These are phyloP conservation scores for Melastoma malabathricum DNA, from an alignment of 345 rosid genomes.

Conservation along the genomic window DNA sequence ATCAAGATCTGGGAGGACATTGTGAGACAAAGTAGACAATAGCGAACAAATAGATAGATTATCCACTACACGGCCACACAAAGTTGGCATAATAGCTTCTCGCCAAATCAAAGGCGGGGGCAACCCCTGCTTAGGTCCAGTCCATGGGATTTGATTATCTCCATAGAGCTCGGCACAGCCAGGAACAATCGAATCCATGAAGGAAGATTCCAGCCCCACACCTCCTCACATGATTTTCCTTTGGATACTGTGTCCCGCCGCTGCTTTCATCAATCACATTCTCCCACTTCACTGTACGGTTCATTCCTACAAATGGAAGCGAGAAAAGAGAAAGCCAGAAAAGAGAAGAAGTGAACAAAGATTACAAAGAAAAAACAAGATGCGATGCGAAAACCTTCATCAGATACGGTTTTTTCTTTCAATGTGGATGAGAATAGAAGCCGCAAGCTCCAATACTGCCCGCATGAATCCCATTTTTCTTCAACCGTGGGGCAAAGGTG, in stretches of 20 bases:
- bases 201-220: too few relatives aligned
- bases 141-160: too few relatives aligned
- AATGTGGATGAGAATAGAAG: conserved; percentile 3
- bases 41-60: too few relatives aligned
- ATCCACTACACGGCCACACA: too few relatives aligned
- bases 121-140: too few relatives aligned
- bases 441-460: conserved; percentile 11
- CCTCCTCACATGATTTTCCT: neutral
- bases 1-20: too few relatives aligned
- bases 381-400: neutral
- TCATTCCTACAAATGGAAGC: neutral
- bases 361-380: neutral
- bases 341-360: neutral
- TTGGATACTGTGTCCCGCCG: neutral
- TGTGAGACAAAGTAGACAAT: too few relatives aligned
- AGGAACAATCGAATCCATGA: too few relatives aligned
- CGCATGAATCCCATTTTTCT: neutral
- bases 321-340: neutral
- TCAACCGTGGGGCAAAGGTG: conserved; percentile 9
- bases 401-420: too few relatives aligned
- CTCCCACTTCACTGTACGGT: neutral
- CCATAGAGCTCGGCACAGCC: too few relatives aligned
- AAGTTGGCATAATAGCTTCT: too few relatives aligned
- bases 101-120: too few relatives aligned
- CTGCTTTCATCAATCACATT: conserved; percentile 2